Conservation (phyloP, 352 stramenopile genomes). For the Globisporangium cystogenes region DNA sequence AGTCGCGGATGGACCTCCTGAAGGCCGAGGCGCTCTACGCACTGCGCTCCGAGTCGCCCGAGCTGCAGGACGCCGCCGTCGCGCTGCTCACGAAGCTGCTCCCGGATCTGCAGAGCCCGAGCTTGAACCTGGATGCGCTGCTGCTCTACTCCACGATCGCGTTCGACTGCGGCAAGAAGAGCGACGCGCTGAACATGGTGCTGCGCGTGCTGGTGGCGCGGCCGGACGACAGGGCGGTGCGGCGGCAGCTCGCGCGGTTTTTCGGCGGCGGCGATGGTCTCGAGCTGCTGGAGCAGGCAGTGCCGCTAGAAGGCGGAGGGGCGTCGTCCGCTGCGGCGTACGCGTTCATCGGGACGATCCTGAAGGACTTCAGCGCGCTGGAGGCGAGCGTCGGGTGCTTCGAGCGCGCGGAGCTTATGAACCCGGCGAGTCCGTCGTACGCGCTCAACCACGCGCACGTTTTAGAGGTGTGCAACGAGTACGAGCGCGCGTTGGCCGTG, state of each 20-base stretch:
- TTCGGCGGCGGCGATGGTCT: conserved; percentile 34
- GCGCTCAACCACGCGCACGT: conserved; percentile 63
- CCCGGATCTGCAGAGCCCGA: conserved; percentile 37
- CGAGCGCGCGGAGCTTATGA: conserved; percentile 30
- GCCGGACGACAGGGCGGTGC: conserved; percentile 41
- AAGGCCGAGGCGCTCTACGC: conserved; percentile 50
- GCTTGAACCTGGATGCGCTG: conserved; percentile 61
- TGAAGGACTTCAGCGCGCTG: conserved; percentile 64
- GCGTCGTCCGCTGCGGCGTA: conserved; percentile 54
- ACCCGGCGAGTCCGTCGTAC: conserved; percentile 45
- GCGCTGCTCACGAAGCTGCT: conserved; percentile 50
- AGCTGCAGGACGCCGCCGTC: conserved; percentile 50
- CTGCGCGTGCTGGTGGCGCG: conserved; percentile 54
- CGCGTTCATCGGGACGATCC: conserved; percentile 66
- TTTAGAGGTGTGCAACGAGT: conserved; percentile 36
- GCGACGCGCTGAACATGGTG: conserved; percentile 62
- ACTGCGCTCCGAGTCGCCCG: conserved; percentile 17
- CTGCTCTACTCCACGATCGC: conserved; percentile 57
- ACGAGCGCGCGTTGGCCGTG: conserved; percentile 36
- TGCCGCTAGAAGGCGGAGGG: conserved; percentile 25
- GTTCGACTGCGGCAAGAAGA: conserved; percentile 49
- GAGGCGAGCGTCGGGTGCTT: conserved; percentile 53
- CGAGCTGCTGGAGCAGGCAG: conserved; percentile 27
- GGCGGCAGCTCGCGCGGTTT: conserved; percentile 41
- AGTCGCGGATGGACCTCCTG: conserved; percentile 43